Evolutionary conservation across 257 asterid genomes (phyloP).

Genomic region (Striga asiatica): DNA sequence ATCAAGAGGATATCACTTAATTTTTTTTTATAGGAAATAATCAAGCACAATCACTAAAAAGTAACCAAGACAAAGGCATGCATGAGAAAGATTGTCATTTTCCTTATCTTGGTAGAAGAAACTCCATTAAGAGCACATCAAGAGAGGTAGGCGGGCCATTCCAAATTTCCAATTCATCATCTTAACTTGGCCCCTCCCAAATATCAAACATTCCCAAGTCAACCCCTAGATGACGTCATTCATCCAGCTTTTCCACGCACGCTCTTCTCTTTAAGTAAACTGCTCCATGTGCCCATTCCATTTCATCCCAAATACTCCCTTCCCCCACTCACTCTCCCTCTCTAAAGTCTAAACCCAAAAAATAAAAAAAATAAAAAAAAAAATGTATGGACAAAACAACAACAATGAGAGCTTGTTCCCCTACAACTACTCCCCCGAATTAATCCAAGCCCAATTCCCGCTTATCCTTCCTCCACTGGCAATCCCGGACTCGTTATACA

Average conservation of each 20-base stretch:
- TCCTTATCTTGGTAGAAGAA: too few species aligned
- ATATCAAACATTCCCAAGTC: slow-evolving; percentile 33
- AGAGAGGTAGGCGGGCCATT: slow-evolving; percentile 19
- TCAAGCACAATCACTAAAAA: too few species aligned
- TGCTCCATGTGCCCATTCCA: slow-evolving; percentile 16
- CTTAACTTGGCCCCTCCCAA: neutral
- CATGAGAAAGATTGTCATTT: too few species aligned
- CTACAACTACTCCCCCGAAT: slow-evolving; percentile 24
- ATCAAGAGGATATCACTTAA: too few species aligned
- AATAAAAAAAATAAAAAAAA: slow-evolving; percentile 7
- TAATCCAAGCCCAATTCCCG: slow-evolving; percentile 22
- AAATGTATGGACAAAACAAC: slow-evolving; percentile 40
- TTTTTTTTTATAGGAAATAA: too few species aligned
- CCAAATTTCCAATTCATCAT: too few species aligned
- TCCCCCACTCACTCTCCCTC: neutral
- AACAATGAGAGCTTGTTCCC: slow-evolving; percentile 30
- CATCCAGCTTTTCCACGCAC: too few species aligned
- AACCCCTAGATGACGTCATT: slow-evolving; percentile 50
- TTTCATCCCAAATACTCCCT: slow-evolving; percentile 17
- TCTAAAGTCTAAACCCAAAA: slow-evolving; percentile 5
- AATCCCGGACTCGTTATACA: slow-evolving; percentile 40
- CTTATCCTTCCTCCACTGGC: slow-evolving; percentile 29
- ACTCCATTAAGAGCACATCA: neutral
- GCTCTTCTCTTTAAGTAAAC: slow-evolving; percentile 54
- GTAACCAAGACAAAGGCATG: too few species aligned